A percentile compares a stretch with the other conserved stretches of the same genome.
Conservation (phyloP, 1,284 basidiomycete genomes). For the Flammula alnicola region DNA sequence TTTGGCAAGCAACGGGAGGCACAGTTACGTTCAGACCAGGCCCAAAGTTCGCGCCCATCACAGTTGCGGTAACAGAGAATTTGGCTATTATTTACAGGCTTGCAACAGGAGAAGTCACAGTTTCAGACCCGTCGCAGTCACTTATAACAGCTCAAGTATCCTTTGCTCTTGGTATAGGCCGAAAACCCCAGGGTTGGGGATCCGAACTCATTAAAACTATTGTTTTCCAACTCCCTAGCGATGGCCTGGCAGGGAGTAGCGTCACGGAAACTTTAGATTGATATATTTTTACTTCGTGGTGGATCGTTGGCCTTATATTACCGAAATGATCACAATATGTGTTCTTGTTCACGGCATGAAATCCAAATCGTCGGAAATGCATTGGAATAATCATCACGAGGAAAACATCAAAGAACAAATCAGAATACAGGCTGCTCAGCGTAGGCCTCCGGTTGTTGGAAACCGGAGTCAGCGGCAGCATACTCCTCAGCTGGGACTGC, state of each 20-base stretch:
- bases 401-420: constrained; percentile 28
- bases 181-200: constrained; percentile 28
- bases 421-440: constrained; percentile 56
- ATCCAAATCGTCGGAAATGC: constrained; percentile 6
- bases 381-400: constrained; percentile 22
- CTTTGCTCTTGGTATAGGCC: constrained; percentile 24
- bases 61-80: constrained; percentile 45
- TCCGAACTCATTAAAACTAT: constrained; percentile 25
- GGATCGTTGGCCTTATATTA: background rate
- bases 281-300: background rate
- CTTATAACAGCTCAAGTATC: constrained; percentile 32
- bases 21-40: constrained; percentile 34
- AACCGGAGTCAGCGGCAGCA: constrained; percentile 44
- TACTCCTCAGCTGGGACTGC: constrained; percentile 54
- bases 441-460: constrained; percentile 43
- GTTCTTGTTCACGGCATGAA: constrained; percentile 7
- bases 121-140: constrained; percentile 60
- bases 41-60: constrained; percentile 36
- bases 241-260: constrained; percentile 48
- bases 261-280: constrained; percentile 33
- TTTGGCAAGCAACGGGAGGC: constrained; percentile 47
- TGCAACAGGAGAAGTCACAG: constrained; percentile 47
- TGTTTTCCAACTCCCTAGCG: constrained; percentile 31
- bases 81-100: constrained; percentile 49
- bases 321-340: too few species aligned